Evolutionary conservation across 148 eudicot genomes (phyloP), one percentile per base, ranked within the genome.

Genomic region (Dianthus caryophyllus): DNA sequence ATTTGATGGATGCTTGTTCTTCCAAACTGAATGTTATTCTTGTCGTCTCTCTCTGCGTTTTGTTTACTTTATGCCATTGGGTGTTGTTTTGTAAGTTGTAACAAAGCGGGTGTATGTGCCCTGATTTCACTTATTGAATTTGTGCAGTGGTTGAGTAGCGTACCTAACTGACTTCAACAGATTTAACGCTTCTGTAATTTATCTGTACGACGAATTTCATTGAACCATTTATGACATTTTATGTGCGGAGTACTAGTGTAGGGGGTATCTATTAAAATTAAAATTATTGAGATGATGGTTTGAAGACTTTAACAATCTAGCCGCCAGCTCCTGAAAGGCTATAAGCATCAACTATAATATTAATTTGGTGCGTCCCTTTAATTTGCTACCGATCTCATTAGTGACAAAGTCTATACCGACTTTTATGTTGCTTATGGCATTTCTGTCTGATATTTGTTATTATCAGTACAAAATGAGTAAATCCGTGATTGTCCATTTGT

Each of bases 31-130:
- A 16, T 9, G 6, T 16, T 16, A 56, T 26, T 8, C 29, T 36
- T 17, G 59, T 26, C 10, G 17, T 25, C 9, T 25, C 26, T 26
- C 1, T 14, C 7, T 15, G 13, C 15, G n/a, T 6, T 9, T 44
- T 8, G 9, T 13, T 44, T 44, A 9, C 48, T 6, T 9, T 44
- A 7, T 44, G 1, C 48, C 48, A 44, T 2, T 44, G 1, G 30
- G 31, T 25, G 10, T 24, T 54, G 59, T 10, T 15, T 14, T 26
- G 59, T 54, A 24, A 22, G n/a, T n/a, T n/a, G n/a, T n/a, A n/a
- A n/a, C 33, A 4, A 54, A 13, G 59, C 12, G 31, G 59, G 26
- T 54, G 59, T 26, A 54, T 54, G 59, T 54, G 59, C 21, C 59
- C 12, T 54, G 59, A n/a, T 25, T 54, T 54, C 59, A 54, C 31